These are phyloP conservation scores for Amanita phalloides DNA, from an alignment of 768 basidiomycete species.

Conservation along the genomic window DNA sequence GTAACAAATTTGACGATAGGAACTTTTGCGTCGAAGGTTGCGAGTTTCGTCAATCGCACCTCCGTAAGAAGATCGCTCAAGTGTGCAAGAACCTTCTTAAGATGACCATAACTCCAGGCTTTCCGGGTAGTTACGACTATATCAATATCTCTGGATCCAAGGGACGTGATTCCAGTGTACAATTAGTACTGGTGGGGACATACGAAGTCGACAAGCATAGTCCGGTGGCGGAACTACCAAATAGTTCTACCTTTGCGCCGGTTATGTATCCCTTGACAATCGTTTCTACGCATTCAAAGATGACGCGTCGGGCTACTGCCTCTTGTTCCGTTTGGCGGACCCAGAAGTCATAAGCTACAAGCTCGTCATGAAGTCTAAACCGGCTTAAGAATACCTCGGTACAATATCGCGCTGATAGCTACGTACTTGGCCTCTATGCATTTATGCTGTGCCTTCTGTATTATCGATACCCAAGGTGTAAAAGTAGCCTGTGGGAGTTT, in stretches of 20 bases:
- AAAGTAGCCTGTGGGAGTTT: background rate
- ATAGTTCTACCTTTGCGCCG: slow-evolving; percentile 37
- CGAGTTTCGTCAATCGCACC: slow-evolving; percentile 29
- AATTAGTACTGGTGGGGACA: slow-evolving; percentile 10
- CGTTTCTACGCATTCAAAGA: slow-evolving; percentile 35
- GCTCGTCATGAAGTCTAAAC: slow-evolving; percentile 52
- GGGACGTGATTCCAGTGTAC: background rate
- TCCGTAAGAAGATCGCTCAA: slow-evolving; percentile 35
- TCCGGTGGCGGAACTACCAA: slow-evolving; percentile 52
- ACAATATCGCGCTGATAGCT: background rate
- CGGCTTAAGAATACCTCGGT: no score
- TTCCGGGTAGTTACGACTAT: slow-evolving; percentile 32
- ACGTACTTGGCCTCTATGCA: background rate
- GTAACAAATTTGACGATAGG: slow-evolving; percentile 58
- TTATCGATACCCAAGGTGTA: background rate
- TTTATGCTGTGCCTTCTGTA: background rate
- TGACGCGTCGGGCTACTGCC: slow-evolving; percentile 28
- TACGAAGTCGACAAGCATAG: slow-evolving; percentile 55
- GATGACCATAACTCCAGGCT: slow-evolving; percentile 10
- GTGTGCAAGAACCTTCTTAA: slow-evolving; percentile 33
- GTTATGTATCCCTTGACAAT: slow-evolving; percentile 34
- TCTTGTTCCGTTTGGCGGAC: slow-evolving; percentile 46
- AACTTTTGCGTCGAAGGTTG: slow-evolving; percentile 25
- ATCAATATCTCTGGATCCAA: slow-evolving; percentile 46
- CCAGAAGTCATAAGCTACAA: slow-evolving; percentile 43